Conservation (phyloP, 176 grass and related monocot species). For the Eragrostis curvula region DNA sequence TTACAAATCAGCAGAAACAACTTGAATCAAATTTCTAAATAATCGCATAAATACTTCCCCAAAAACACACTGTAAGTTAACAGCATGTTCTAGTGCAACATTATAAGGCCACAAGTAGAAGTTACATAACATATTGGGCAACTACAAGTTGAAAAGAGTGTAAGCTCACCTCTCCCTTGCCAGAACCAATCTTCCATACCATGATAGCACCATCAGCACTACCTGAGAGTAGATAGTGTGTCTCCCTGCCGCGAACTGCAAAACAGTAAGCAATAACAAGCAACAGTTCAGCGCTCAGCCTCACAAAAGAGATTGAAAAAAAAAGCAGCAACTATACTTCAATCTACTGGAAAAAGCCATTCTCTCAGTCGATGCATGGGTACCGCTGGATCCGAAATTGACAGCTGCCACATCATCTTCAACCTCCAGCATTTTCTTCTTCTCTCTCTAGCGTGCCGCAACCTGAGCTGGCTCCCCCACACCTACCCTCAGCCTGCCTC, state of each 20-base stretch:
- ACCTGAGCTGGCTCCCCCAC: too few relatives aligned
- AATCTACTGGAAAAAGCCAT: too few relatives aligned
- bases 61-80: neutral
- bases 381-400: too few relatives aligned
- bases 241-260: constrained; percentile 56
- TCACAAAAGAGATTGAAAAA: neutral
- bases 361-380: too few relatives aligned
- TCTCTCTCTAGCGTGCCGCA: too few relatives aligned
- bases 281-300: neutral
- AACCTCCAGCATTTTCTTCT: too few relatives aligned
- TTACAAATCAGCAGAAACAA: constrained; percentile 7
- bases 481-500: too few relatives aligned
- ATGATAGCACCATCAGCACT: constrained; percentile 89
- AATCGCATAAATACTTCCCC: neutral
- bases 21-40: neutral
- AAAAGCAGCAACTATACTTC: neutral
- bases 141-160: neutral
- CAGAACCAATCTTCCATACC: constrained; percentile 71
- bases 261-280: constrained; percentile 20
- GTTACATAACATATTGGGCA: neutral
- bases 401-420: too few relatives aligned
- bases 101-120: neutral
- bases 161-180: constrained; percentile 60
- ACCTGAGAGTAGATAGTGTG: constrained; percentile 78
- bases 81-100: neutral